Conservation (phyloP, 805 yeast genomes). For the Cyberlindnera petersonii region DNA sequence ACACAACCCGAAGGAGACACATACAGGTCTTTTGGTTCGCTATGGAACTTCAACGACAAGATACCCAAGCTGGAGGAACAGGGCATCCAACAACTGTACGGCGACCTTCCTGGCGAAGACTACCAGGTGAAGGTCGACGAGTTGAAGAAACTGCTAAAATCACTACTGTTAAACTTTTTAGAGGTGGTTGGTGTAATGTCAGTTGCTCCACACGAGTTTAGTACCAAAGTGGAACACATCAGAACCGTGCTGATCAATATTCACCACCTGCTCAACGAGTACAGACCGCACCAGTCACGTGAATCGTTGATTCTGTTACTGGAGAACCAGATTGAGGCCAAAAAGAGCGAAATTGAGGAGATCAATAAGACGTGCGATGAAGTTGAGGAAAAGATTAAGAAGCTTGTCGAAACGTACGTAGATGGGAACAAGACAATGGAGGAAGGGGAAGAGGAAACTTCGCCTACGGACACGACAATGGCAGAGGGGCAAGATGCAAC, state of each 20-base stretch:
- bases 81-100: conserved; percentile 74
- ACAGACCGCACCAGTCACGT: conserved; percentile 92
- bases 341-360: conserved; percentile 47
- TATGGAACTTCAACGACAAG: conserved; percentile 70
- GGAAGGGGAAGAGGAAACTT: neutral
- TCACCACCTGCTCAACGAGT: conserved; percentile 87
- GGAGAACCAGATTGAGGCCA: conserved; percentile 64
- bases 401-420: conserved; percentile 29
- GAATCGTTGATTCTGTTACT: conserved; percentile 78
- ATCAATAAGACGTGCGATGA: conserved; percentile 38
- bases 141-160: conserved; percentile 73
- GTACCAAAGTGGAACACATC: conserved; percentile 69
- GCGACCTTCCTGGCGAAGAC: conserved; percentile 31
- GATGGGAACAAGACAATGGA: conserved; percentile 18
- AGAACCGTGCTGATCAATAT: conserved; percentile 79
- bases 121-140: conserved; percentile 58
- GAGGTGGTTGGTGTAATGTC: conserved; percentile 78
- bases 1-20: conserved; percentile 53
- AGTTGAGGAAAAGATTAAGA: conserved; percentile 35
- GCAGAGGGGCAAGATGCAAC: no score
- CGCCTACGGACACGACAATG: no score
- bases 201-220: conserved; percentile 62
- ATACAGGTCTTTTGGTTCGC: conserved; percentile 84
- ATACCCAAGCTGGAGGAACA: conserved; percentile 71
- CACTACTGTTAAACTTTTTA: conserved; percentile 72